phyloP scores from a whole-genome alignment of 1,139 yeast genomes.

The Kodamaea ohmeri region DNA sequence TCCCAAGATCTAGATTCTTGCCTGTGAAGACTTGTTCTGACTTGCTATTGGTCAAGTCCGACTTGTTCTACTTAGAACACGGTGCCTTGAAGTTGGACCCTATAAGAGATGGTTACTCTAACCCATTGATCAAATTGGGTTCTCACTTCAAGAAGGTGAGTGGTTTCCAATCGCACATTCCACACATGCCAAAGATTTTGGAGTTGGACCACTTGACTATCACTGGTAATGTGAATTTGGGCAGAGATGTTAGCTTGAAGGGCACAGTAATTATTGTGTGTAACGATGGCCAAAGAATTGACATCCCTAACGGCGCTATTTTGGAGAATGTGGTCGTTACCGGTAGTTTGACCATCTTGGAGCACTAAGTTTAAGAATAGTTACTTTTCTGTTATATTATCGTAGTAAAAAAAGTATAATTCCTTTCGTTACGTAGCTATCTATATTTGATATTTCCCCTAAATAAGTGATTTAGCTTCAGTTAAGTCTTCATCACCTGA shows the following conservation, averaged over 20 bases:
- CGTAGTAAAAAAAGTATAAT: not conserved
- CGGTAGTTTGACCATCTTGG: slow-evolving; percentile 92
- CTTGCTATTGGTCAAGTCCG: slow-evolving; percentile 92
- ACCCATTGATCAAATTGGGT: slow-evolving; percentile 94
- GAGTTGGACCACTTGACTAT: slow-evolving; percentile 96
- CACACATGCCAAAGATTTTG: slow-evolving; percentile 93
- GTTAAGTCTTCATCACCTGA: slow-evolving; percentile 51
- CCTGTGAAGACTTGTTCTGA: slow-evolving; percentile 98
- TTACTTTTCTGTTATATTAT: not conserved
- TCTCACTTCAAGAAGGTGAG: slow-evolving; percentile 94
- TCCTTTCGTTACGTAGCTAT: not conserved
- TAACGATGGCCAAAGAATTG: slow-evolving; percentile 94
- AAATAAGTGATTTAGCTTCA: slow-evolving; percentile 33
- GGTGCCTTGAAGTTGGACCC: slow-evolving; percentile 88
- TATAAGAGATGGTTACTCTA: slow-evolving; percentile 78
- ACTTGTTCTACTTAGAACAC: slow-evolving; percentile 84
- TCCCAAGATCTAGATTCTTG: slow-evolving; percentile 94
- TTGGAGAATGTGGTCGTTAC: slow-evolving; percentile 96
- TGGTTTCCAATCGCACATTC: slow-evolving; percentile 84
- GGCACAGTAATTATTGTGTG: slow-evolving; percentile 98
- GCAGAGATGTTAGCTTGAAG: slow-evolving; percentile 85
- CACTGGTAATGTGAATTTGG: slow-evolving; percentile 92
- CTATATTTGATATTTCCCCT: not conserved
- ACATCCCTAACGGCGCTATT: slow-evolving; percentile 93
- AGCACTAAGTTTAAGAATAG: slow-evolving; percentile 52